Evolutionary conservation across 2,329 filamentous ascomycete genomes (phyloP), one percentile per base, ranked within the genome.

Genomic region (Sporothrix pallida): DNA sequence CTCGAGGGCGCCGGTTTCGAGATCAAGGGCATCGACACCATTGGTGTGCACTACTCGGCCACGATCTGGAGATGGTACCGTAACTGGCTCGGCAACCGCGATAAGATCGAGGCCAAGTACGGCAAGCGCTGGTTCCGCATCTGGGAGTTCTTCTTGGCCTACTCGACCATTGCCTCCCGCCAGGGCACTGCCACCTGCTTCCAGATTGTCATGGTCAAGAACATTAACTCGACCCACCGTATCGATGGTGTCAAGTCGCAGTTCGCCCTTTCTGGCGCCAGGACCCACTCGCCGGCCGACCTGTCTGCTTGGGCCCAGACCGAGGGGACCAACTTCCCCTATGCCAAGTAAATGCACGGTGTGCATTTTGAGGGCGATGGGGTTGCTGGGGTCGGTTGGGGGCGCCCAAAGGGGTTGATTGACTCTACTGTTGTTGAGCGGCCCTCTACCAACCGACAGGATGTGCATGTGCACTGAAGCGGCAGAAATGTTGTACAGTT

Each of bases 1-100:
- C 89, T 98, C 23, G 96, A 99, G 86, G 91, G 88, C 73, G 92
- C 93, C 76, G 94, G 94, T 52, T 97, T 94, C 79, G 96, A 98
- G 84, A 86, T 98, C 82, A 98, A 98, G 91, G 86, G 87, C 78
- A 85, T 97, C 76, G 96, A 99, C 82, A 98, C 95, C 62, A 89
- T 98, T 79, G 95, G 96, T 80, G 94, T 98, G 60, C 96, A 98
- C 87, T 98, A 98, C 86, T 97, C 94, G 70, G 94, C 94, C 71
- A 98, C 96, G 42, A 86, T 99, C 76, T 98, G 96, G 96, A 90
- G 93, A 81, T 98, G 96, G 96, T 98, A 98, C 87, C 89, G 96
- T 78, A 98, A 98, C 89, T 98, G 96, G 96, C 88, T 98, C 82
- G 94, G 87, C 84, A 98, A 98, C 88, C 87, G 88, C 78, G 93